These are phyloP conservation scores for Ehretia macrophylla DNA, from an alignment of 257 asterid genomes.

Conservation along the genomic window DNA sequence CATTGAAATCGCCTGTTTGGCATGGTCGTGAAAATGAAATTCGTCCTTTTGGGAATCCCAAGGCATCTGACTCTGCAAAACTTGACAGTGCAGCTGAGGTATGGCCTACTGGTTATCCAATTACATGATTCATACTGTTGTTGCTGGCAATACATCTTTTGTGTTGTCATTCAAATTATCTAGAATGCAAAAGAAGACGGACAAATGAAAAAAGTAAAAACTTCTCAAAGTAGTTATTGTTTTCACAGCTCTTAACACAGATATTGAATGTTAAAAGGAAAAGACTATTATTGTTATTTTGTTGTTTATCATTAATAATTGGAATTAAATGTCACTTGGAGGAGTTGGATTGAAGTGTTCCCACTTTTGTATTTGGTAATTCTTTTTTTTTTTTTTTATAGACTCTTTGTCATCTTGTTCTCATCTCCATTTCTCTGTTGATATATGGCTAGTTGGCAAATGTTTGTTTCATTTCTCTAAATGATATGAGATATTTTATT, in stretches of 20 bases:
- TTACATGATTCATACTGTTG: not conserved
- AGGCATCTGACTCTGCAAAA: slow-evolving; percentile 98
- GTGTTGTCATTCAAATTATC: not conserved
- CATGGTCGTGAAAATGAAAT: slow-evolving; percentile 94
- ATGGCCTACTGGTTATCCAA: slow-evolving; percentile 18
- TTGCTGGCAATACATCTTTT: not conserved
- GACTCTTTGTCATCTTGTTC: no score
- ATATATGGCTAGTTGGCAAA: not conserved
- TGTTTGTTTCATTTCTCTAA: not conserved
- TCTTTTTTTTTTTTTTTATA: not conserved
- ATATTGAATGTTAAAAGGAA: not conserved
- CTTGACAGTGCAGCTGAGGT: slow-evolving; percentile 98
- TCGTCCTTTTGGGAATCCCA: slow-evolving; percentile 94
- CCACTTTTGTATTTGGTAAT: not conserved
- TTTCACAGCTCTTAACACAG: not conserved
- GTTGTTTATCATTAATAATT: no score
- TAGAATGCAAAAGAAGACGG: no score
- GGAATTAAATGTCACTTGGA: no score
- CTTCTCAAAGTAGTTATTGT: not conserved
- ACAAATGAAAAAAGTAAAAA: no score
- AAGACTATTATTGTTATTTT: no score
- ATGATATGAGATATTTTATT: slow-evolving; percentile 1
- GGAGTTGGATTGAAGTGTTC: not conserved
- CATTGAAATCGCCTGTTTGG: slow-evolving; percentile 94
- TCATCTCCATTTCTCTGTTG: not conserved